Evolutionary conservation across 305 asterid species (phyloP).

Genomic region (Fraxinus albicans): DNA sequence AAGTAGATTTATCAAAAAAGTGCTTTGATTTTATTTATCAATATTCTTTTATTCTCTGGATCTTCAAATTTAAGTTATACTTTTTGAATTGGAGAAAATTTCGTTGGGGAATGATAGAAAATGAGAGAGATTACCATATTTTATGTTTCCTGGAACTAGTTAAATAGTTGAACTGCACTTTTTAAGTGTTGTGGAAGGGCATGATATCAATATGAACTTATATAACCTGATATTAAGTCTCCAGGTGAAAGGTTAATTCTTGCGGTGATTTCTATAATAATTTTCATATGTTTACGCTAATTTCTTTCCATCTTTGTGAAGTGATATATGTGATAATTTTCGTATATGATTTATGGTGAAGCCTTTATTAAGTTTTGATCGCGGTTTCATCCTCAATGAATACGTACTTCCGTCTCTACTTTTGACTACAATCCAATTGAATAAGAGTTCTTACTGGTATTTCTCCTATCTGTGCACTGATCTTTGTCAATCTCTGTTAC

Average conservation of each 20-base stretch:
- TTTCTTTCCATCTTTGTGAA: background rate
- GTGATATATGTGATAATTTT: background rate
- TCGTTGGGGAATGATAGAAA: background rate
- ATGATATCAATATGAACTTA: background rate
- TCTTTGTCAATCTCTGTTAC: background rate
- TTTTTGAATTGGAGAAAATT: background rate
- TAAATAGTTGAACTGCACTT: background rate
- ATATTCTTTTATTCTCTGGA: background rate
- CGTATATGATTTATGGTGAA: background rate
- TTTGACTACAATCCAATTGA: background rate
- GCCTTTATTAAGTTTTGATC: background rate
- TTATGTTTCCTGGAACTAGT: background rate
- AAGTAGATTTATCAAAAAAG: background rate
- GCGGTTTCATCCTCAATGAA: background rate
- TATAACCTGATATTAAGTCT: background rate
- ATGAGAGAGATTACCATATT: background rate
- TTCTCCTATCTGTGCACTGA: background rate
- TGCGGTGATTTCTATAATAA: background rate
- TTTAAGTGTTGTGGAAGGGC: background rate
- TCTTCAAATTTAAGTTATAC: background rate
- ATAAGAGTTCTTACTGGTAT: background rate
- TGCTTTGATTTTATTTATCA: background rate
- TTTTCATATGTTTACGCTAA: background rate
- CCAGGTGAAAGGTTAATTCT: background rate
- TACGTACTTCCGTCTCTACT: background rate